phyloP scores from a whole-genome alignment of 2,329 filamentous ascomycete species.

The Aspergillus pseudoviridinutans region DNA sequence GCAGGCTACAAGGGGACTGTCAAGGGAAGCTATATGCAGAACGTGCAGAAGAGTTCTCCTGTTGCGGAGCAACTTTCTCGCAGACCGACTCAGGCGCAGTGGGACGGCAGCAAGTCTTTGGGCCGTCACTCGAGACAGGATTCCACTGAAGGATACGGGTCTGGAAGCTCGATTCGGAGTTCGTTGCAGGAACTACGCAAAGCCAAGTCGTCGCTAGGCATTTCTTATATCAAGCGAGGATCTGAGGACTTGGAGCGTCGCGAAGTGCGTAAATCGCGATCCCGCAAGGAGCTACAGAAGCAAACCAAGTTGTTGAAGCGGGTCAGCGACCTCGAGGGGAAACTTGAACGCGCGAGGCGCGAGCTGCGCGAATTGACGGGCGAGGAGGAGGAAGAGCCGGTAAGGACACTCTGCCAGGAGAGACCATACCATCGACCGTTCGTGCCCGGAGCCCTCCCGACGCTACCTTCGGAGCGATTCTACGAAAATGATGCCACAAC shows the following conservation, averaged over 20 bases:
- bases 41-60: constrained; percentile 13
- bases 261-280: constrained; percentile 45
- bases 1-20: constrained; percentile 45
- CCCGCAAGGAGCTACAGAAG: constrained; percentile 54
- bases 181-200: constrained; percentile 36
- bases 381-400: constrained; percentile 24
- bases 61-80: constrained; percentile 31
- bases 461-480: constrained; percentile 45
- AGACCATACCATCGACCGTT: constrained; percentile 34
- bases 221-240: constrained; percentile 22
- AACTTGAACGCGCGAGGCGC: constrained; percentile 52
- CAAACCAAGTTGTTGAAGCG: constrained; percentile 57
- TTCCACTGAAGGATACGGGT: constrained; percentile 14
- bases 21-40: constrained; percentile 30
- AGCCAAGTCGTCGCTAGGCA: constrained; percentile 27
- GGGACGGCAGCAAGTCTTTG: constrained; percentile 18
- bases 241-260: constrained; percentile 22
- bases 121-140: constrained; percentile 13
- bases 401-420: constrained; percentile 18
- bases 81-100: constrained; percentile 30
- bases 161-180: constrained; percentile 26
- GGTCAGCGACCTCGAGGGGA: constrained; percentile 58
- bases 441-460: constrained; percentile 40
- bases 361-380: constrained; percentile 50
- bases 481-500: constrained; percentile 25